These are phyloP conservation scores for Aureobasidium sp. DNA, from an alignment of 2,329 filamentous ascomycete genomes.

Conservation along the genomic window DNA sequence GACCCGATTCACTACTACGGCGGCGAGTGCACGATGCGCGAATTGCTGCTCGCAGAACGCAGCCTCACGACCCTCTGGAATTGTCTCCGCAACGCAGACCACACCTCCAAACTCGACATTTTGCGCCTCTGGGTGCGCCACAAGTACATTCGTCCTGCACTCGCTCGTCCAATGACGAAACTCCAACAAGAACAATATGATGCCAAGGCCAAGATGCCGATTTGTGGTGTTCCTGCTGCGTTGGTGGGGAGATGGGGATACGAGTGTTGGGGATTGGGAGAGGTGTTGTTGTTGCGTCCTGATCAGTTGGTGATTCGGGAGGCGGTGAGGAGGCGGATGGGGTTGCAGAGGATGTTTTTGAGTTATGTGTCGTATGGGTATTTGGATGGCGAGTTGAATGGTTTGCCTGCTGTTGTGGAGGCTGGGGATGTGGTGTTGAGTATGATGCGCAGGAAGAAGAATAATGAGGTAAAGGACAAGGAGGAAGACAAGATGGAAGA, in stretches of 20 bases:
- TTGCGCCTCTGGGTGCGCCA: conserved; percentile 54
- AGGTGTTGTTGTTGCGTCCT: conserved; percentile 44
- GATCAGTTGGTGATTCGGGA: conserved; percentile 57
- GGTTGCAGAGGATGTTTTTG: conserved; percentile 48
- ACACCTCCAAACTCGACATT: conserved; percentile 47
- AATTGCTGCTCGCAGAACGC: conserved; percentile 41
- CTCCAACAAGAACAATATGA: conserved; percentile 20
- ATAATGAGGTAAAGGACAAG: conserved; percentile 1
- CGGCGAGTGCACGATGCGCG: conserved; percentile 41
- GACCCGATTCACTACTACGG: conserved; percentile 52
- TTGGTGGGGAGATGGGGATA: conserved; percentile 48
- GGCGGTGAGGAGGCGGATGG: conserved; percentile 44
- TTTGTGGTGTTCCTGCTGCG: conserved; percentile 47
- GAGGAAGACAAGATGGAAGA: neutral
- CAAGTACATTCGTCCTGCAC: conserved; percentile 36
- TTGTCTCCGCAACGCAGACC: conserved; percentile 52
- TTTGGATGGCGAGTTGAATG: conserved; percentile 46
- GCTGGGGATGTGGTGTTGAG: conserved; percentile 38
- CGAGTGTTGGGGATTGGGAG: conserved; percentile 30
- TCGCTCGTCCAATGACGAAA: neutral
- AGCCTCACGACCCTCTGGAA: conserved; percentile 43
- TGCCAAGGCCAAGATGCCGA: conserved; percentile 22
- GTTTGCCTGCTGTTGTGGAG: conserved; percentile 41
- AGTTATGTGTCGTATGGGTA: conserved; percentile 59
- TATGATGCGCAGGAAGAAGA: conserved; percentile 36